Percentiles rank a stretch among this genome's conserved stretches.
phyloP scores from a whole-genome alignment of 345 rosid genomes.

The Erysimum cheiranthoides region DNA sequence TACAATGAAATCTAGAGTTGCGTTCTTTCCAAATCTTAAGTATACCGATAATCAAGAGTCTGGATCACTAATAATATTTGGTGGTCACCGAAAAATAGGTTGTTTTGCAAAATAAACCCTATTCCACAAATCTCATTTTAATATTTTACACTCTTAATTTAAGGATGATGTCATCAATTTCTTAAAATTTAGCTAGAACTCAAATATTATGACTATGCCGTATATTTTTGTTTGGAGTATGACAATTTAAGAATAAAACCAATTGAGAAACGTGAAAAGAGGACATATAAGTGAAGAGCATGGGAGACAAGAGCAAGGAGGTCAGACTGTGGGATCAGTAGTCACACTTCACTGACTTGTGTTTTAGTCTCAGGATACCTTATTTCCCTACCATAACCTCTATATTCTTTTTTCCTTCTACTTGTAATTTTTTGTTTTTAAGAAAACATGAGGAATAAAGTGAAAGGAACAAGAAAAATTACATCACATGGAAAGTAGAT shows the following conservation, averaged over 20 bases:
- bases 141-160: neutral
- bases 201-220: neutral
- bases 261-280: slow-evolving; percentile 18
- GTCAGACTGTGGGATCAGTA: slow-evolving; percentile 42
- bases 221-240: neutral
- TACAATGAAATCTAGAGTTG: no score
- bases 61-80: no score
- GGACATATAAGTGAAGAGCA: slow-evolving; percentile 35
- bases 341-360: slow-evolving; percentile 32
- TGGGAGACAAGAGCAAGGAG: slow-evolving; percentile 40
- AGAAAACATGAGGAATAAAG: slow-evolving; percentile 20
- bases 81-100: no score
- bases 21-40: no score
- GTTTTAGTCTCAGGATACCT: slow-evolving; percentile 35
- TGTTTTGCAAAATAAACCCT: no score
- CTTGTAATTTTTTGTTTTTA: neutral
- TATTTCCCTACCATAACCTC: slow-evolving; percentile 32
- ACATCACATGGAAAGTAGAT: slow-evolving; percentile 8
- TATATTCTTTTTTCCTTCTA: neutral
- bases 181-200: neutral
- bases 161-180: neutral
- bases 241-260: slow-evolving; percentile 1
- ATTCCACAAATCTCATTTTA: neutral
- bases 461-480: neutral
- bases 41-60: no score